phyloP scores from a whole-genome alignment of 345 rosid genomes.

The Physaria fendleri region DNA sequence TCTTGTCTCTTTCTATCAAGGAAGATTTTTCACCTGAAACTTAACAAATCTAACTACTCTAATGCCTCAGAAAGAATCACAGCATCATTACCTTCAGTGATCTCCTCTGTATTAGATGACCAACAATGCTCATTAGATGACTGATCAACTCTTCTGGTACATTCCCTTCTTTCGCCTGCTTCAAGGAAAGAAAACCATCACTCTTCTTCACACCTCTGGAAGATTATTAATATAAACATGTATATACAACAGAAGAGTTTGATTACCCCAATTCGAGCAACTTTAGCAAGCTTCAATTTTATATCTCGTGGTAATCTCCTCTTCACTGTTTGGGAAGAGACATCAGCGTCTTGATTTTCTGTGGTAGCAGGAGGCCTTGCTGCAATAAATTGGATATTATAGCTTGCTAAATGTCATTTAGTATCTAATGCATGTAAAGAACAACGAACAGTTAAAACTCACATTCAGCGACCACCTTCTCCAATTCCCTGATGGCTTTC shows the following conservation, averaged over 20 bases:
- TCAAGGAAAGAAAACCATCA: conserved; percentile 4
- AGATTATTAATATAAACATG: not conserved
- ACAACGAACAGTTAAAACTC: conserved; percentile 29
- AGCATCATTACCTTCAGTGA: conserved; percentile 72
- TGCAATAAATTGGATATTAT: conserved; percentile 28
- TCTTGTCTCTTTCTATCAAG: not conserved
- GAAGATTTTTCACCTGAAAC: not conserved
- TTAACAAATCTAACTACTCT: not conserved
- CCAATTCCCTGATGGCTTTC: conserved; percentile 82
- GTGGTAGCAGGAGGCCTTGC: conserved; percentile 68
- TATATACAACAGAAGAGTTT: not conserved
- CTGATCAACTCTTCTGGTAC: conserved; percentile 68
- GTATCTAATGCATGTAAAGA: not conserved
- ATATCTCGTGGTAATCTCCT: conserved; percentile 71
- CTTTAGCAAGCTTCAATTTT: conserved; percentile 65
- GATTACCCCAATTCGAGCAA: conserved; percentile 70
- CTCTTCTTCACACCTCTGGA: conserved; percentile 5
- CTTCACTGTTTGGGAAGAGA: conserved; percentile 60
- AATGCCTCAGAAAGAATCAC: conserved; percentile 5
- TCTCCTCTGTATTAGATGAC: conserved; percentile 85
- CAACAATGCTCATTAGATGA: conserved; percentile 85
- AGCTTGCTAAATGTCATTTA: not conserved
- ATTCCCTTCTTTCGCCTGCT: conserved; percentile 75
- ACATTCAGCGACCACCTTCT: conserved; percentile 90
- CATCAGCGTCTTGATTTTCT: conserved; percentile 78